Conservation (phyloP, 805 yeast genomes). For the Wickerhamomyces hampshirensis region DNA sequence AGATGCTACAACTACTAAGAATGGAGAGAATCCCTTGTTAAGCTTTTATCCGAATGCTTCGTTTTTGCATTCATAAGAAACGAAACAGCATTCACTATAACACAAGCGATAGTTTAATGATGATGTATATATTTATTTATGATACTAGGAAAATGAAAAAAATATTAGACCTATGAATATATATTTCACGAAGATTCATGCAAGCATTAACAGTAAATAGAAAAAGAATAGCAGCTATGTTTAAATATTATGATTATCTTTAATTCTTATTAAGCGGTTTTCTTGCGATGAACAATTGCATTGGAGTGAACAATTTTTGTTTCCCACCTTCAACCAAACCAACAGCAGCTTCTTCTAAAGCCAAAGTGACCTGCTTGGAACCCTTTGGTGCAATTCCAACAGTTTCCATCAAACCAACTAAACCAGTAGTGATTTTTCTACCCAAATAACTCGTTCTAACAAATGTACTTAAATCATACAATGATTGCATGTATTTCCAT, state of each 20-base stretch:
- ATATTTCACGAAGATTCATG: no score
- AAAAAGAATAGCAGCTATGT: no score
- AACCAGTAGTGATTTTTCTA: conserved; percentile 75
- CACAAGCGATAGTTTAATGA: no score
- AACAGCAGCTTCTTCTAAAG: conserved; percentile 95
- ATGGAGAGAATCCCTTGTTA: conserved; percentile 83
- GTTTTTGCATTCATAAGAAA: conserved; percentile 10
- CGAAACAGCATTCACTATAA: background rate
- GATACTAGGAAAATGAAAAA: no score
- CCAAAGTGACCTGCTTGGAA: conserved; percentile 81
- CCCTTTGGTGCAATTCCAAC: conserved; percentile 92
- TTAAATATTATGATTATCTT: no score
- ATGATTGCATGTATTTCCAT: conserved; percentile 76
- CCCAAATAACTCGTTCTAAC: conserved; percentile 87
- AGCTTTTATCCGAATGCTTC: conserved; percentile 67
- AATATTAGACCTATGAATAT: no score
- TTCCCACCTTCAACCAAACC: conserved; percentile 92
- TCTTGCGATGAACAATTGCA: conserved; percentile 88
- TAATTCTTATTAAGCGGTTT: conserved; percentile 52
- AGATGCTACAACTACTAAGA: conserved; percentile 60
- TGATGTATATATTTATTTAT: no score
- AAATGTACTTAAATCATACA: conserved; percentile 75
- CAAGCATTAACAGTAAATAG: no score
- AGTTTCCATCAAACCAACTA: conserved; percentile 78
- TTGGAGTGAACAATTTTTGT: conserved; percentile 89